Evolutionary conservation across 495 filamentous ascomycete genomes (phyloP), one percentile per base, ranked within the genome.

Genomic region (Podospora australis): DNA sequence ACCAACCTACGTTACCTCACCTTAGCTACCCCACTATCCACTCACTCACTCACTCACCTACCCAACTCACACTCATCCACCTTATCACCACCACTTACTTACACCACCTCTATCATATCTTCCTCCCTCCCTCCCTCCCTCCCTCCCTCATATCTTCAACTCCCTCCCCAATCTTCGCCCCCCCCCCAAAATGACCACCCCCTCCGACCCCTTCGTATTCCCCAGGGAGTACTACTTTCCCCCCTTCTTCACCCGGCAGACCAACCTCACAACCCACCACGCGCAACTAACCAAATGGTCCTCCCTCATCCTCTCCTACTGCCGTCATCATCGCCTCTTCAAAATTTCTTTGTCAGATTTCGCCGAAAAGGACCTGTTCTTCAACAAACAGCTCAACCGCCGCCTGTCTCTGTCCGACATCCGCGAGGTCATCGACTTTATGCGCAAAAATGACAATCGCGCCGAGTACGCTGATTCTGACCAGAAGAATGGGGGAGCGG

Each of bases 221-320:
- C 77, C 75, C 3, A 66, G 63, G 34, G 70, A 76, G 40, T 78
- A 84, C 74, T 57, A 62, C 69, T 87, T 84, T 67, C 84, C 84
- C 2, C 80, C 84, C 51, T 86, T 88, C 80, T 88, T 80, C 78
- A 84, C 81, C 52, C 76, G 74, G 53, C 91, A 97, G 72, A 81
- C 84, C 38, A 90, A 89, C 72, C 73, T 71, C 54, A 70, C 73
- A 23, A 95, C 88, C 9, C 85, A 79, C 57, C 75, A 79, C 65
- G 76, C 80, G 19, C 92, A 97, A 63, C 80, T 89, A 44, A 66
- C 74, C 26, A 87, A 85, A 70, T 98, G 92, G 92, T 82, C 84
- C 32, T 60, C 78, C n/a, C 78, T 95, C 14, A 81, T 98, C 58
- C 87, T 85, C 48, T 57, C 82, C 57, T 98, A 92, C 82, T 90